These are phyloP conservation scores for Eucalyptus albens DNA, from an alignment of 345 rosid species.

Conservation along the genomic window DNA sequence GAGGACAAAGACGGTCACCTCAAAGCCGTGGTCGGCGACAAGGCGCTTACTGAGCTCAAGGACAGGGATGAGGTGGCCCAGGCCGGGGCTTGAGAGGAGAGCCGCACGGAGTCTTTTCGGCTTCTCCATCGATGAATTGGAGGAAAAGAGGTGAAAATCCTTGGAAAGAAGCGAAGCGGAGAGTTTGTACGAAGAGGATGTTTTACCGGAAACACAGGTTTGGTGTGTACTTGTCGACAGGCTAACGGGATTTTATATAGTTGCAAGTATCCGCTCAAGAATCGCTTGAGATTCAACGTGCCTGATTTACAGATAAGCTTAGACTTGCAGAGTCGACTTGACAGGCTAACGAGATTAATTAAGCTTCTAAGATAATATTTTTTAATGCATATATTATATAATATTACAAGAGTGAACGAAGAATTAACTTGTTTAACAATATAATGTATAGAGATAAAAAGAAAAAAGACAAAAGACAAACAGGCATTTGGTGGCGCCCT, in stretches of 20 bases:
- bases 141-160: background rate
- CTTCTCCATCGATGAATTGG: background rate
- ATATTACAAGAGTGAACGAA: background rate
- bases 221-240: background rate
- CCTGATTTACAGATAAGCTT: too few species aligned
- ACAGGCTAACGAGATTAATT: too few species aligned
- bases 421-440: too few species aligned
- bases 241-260: background rate
- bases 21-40: conserved; percentile 3
- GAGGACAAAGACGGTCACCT: conserved; percentile 25
- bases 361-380: too few species aligned
- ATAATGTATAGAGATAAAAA: too few species aligned
- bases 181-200: too few species aligned
- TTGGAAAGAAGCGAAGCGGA: background rate
- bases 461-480: too few species aligned
- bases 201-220: background rate
- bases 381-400: too few species aligned
- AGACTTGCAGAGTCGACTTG: conserved; percentile 6
- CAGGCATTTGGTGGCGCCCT: background rate
- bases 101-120: background rate
- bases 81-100: background rate
- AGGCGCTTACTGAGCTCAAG: conserved; percentile 13
- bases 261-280: background rate
- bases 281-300: too few species aligned
- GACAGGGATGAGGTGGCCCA: background rate